Base-by-base conservation (phyloP, 371 early-diverging fungal species). In the Amoeboaphelidium occidentale region DNA sequence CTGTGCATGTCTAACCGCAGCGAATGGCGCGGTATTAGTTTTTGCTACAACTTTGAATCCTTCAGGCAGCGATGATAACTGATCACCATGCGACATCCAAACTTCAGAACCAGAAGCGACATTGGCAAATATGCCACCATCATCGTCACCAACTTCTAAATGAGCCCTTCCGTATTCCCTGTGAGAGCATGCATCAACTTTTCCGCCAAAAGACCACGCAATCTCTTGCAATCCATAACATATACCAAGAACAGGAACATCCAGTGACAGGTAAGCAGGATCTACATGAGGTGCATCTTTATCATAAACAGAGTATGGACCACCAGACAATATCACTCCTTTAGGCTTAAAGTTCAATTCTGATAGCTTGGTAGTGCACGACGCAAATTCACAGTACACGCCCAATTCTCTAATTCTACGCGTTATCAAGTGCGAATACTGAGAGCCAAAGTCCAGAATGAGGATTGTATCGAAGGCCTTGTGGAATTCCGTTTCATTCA, bases 31-130 rank as follows among this genome's bases (percentile, higher is more conserved):
- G 32, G 85, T 88, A 52, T 63, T 58, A 51, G 96, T 91, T 51
- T 70, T 65, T 48, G 87, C 91, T 58, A 87, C 77, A 39, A 81
- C 72, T 27, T 62, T 65, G 74, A 91, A 91, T 48, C 78, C 83
- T 14, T 63, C 59, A n/a, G 91, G 89, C 27, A 78, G 63, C 53
- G 66, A 63, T 53, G 78, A 68, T 32, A 94, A 70, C 63, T 89
- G 88, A 70, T 94, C 92, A 55, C 92, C 91, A 63, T 94, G 96
- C 62, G 79, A 79, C 96, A 94, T 94, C 96, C 96, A 94, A 53
- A 89, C 86, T 70, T 76, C 55, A 13, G 13, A 1, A 25, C 23
- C 32, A 25, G 14, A 3, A 17, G 17, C 3, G 46, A 74, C 66
- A 25, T 72, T 67, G 41, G 67, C 67, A 26, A 61, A 67, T 27